A percentile compares a stretch with the other conserved stretches of the same genome.
phyloP scores from a whole-genome alignment of 345 rosid species.

The Gossypium turneri region DNA sequence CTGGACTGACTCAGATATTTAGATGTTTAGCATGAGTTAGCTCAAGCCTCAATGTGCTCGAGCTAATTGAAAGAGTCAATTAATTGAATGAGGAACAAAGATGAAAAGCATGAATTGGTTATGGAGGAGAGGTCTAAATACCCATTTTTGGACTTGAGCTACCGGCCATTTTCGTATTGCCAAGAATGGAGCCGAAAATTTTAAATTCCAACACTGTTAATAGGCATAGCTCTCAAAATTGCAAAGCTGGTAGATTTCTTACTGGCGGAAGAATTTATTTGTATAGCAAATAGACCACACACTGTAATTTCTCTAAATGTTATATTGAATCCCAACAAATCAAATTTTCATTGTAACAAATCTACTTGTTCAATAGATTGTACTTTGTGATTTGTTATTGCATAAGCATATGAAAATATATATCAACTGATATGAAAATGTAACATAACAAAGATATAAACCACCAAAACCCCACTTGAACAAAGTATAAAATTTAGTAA shows the following conservation, averaged over 20 bases:
- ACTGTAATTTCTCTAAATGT: constrained; percentile 19
- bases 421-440: constrained; percentile 9
- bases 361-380: too few relatives aligned
- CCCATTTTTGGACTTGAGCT: constrained; percentile 16
- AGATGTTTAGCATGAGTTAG: background rate
- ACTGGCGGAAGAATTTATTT: constrained; percentile 17
- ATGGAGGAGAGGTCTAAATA: background rate
- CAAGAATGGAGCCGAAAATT: background rate
- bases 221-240: background rate
- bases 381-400: background rate
- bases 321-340: constrained; percentile 11
- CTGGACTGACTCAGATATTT: constrained; percentile 41
- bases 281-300: constrained; percentile 20
- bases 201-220: background rate
- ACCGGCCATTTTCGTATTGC: constrained; percentile 15
- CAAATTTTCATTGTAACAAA: background rate
- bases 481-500: background rate
- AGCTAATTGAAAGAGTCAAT: constrained; percentile 4
- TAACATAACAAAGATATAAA: constrained; percentile 22
- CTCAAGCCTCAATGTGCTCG: constrained; percentile 17
- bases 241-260: background rate
- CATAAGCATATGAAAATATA: constrained; percentile 23
- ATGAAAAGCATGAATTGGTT: background rate
- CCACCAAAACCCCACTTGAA: background rate
- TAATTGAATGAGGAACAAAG: constrained; percentile 11